Conservation (phyloP, 495 filamentous ascomycete genomes). For the Physcia stellaris region DNA sequence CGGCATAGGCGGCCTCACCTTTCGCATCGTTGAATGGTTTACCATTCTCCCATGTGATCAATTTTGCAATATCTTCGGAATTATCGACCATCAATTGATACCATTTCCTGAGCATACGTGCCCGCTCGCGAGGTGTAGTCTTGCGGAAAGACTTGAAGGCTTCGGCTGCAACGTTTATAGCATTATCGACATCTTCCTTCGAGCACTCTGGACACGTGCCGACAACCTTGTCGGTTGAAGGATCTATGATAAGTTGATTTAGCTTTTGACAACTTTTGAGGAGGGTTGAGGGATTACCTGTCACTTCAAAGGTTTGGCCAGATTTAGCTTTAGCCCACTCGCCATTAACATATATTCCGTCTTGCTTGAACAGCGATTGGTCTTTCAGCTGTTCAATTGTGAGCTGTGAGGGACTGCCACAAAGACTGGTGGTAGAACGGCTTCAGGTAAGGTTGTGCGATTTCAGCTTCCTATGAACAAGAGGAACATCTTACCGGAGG, state of each 20-base stretch:
- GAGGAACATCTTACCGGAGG: too few relatives aligned
- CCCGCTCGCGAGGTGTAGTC: conserved; percentile 64
- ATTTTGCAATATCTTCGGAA: conserved; percentile 68
- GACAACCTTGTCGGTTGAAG: conserved; percentile 64
- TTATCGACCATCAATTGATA: conserved; percentile 83
- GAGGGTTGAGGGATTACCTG: conserved; percentile 36
- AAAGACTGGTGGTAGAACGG: too few relatives aligned
- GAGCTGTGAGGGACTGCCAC: too few relatives aligned
- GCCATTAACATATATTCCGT: conserved; percentile 74
- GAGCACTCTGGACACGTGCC: conserved; percentile 75
- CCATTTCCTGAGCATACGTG: conserved; percentile 77
- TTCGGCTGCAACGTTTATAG: conserved; percentile 60
- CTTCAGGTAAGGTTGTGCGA: too few relatives aligned
- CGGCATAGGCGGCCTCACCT: conserved; percentile 58
- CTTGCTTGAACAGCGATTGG: conserved; percentile 60
- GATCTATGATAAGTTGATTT: conserved; percentile 42
- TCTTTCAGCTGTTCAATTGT: conserved; percentile 85
- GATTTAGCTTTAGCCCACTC: conserved; percentile 67
- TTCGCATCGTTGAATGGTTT: conserved; percentile 60
- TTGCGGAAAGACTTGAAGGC: conserved; percentile 67
- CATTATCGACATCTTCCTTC: conserved; percentile 56
- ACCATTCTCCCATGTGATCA: conserved; percentile 80
- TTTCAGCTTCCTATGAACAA: too few relatives aligned
- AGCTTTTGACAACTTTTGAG: background rate
- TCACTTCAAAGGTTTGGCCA: conserved; percentile 67